These are phyloP conservation scores for Crepidotus sp. DNA, from an alignment of 1,284 basidiomycete species.

Conservation along the genomic window DNA sequence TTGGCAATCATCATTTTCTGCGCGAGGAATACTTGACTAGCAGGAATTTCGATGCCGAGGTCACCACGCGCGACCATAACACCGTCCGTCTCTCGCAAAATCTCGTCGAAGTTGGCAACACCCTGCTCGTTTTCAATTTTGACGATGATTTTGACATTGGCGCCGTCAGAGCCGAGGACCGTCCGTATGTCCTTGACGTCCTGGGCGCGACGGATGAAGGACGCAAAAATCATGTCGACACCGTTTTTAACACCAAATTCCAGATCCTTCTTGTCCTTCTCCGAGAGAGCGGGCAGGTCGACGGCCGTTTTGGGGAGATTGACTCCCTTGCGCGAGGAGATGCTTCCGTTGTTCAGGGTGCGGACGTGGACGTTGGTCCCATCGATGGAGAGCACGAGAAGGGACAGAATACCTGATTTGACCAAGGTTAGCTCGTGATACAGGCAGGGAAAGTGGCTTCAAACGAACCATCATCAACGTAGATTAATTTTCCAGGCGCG, in stretches of 20 bases:
- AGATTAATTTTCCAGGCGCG: conserved; percentile 91
- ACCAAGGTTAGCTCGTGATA: conserved; percentile 12
- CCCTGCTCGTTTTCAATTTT: conserved; percentile 99
- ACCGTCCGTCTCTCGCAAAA: conserved; percentile 86
- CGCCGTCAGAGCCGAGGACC: conserved; percentile 86
- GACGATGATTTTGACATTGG: conserved; percentile 94
- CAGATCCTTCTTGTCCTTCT: conserved; percentile 96
- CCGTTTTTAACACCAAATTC: conserved; percentile 94
- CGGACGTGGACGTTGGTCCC: conserved; percentile 78
- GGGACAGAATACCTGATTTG: conserved; percentile 70
- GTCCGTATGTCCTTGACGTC: conserved; percentile 89
- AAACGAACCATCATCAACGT: conserved; percentile 88
- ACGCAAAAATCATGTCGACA: conserved; percentile 98
- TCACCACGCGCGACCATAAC: conserved; percentile 99
- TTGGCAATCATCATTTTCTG: conserved; percentile 99
- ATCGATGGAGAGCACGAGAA: conserved; percentile 85
- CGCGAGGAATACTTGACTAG: conserved; percentile 93
- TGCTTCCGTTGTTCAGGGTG: conserved; percentile 85
- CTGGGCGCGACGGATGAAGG: conserved; percentile 89
- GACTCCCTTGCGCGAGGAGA: conserved; percentile 98
- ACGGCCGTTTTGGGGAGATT: conserved; percentile 98
- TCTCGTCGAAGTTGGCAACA: conserved; percentile 96
- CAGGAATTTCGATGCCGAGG: conserved; percentile 96
- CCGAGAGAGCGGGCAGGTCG: conserved; percentile 94
- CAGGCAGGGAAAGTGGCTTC: neutral